Conservation (phyloP, 495 filamentous ascomycete genomes). For the Lophiostoma macrostomum region DNA sequence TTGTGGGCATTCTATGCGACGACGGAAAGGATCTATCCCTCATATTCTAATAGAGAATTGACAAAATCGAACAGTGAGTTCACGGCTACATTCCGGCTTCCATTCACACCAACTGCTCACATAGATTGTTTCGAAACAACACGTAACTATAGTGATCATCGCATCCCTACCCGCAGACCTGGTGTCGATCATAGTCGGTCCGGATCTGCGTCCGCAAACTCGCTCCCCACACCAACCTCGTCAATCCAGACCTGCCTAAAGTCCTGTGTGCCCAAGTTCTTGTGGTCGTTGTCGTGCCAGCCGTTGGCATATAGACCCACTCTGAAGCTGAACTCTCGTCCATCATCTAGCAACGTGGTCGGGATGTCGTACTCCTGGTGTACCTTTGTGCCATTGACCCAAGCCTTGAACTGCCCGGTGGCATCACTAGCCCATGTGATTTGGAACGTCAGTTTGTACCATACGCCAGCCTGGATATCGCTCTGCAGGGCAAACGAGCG, state of each 20-base stretch:
- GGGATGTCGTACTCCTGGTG: slow-evolving; percentile 43
- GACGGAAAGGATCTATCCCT: no score
- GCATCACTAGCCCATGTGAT: slow-evolving; percentile 48
- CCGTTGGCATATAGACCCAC: slow-evolving; percentile 57
- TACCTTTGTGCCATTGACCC: slow-evolving; percentile 52
- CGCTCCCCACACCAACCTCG: slow-evolving; percentile 50
- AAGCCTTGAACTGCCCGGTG: slow-evolving; percentile 51
- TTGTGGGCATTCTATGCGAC: no score
- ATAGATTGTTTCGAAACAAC: no score
- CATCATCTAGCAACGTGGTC: slow-evolving; percentile 49
- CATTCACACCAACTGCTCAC: no score
- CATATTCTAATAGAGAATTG: no score
- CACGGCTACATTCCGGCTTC: no score
- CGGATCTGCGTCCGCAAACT: slow-evolving; percentile 49
- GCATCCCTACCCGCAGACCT: no score
- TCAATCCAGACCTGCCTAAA: slow-evolving; percentile 55
- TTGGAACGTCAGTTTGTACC: slow-evolving; percentile 53
- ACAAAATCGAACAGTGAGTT: no score
- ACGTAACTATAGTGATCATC: no score
- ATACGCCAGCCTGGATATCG: slow-evolving; percentile 47
- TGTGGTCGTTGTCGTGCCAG: slow-evolving; percentile 50
- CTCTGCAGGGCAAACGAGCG: no score
- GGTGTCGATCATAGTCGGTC: slow-evolving; percentile 5
- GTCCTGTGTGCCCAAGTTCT: slow-evolving; percentile 47
- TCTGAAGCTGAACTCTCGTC: slow-evolving; percentile 49